phyloP scores from a whole-genome alignment of 1,284 basidiomycete genomes.

The Amylostereum chailletii region DNA sequence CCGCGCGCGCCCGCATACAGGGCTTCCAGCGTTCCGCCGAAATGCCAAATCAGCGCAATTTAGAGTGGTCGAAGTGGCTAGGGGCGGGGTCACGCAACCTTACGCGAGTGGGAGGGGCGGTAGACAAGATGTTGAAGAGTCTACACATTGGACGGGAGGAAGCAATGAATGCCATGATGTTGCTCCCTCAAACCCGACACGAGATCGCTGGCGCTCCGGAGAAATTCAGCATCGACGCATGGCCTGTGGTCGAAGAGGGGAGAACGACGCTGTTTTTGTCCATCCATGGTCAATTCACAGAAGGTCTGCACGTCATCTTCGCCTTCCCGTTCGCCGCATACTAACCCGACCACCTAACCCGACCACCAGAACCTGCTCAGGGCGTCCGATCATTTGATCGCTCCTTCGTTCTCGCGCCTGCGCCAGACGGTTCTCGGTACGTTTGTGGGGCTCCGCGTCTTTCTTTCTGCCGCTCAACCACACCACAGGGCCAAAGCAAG shows the following conservation, averaged over 20 bases:
- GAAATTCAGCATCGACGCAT: constrained; percentile 88
- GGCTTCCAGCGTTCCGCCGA: constrained; percentile 51
- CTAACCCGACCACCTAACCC: constrained; percentile 9
- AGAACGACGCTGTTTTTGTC: constrained; percentile 66
- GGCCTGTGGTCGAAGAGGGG: constrained; percentile 63
- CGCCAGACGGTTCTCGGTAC: constrained; percentile 72
- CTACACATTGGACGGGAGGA: constrained; percentile 69
- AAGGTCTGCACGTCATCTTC: constrained; percentile 50
- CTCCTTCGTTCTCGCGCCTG: constrained; percentile 81
- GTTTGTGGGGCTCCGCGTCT: constrained; percentile 20
- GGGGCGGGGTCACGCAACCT: constrained; percentile 71
- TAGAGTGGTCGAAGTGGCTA: constrained; percentile 71
- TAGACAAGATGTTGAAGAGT: constrained; percentile 58
- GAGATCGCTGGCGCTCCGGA: constrained; percentile 62
- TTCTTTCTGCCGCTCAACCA: constrained; percentile 5
- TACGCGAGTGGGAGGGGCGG: constrained; percentile 49
- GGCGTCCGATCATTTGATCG: constrained; percentile 92
- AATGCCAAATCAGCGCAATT: constrained; percentile 74
- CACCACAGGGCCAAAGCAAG: constrained; percentile 58
- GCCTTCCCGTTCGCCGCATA: not conserved
- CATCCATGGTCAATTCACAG: constrained; percentile 88
- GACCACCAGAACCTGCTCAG: constrained; percentile 36
- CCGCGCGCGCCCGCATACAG: constrained; percentile 59
- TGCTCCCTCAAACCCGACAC: constrained; percentile 76
- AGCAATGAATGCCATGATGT: constrained; percentile 51